phyloP scores from a whole-genome alignment of 495 filamentous ascomycete genomes.

The Cenococcum geophilum region DNA sequence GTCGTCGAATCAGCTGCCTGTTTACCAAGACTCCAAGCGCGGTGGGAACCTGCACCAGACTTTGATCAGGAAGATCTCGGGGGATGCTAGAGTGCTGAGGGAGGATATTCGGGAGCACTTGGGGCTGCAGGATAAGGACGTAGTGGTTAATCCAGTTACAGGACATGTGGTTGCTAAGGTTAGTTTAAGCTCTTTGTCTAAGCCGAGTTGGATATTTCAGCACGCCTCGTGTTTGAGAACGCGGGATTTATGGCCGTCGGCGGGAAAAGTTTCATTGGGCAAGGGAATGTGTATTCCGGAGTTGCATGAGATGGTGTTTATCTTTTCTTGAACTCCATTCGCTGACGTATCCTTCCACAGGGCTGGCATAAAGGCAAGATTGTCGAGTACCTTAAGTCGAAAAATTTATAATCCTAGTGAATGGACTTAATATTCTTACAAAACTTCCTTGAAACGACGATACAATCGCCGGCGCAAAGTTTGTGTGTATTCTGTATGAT shows the following conservation, averaged over 20 bases:
- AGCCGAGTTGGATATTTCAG: no score
- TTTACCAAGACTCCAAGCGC: constrained; percentile 70
- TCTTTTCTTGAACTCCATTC: no score
- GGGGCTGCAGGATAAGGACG: constrained; percentile 32
- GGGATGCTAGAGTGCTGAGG: constrained; percentile 42
- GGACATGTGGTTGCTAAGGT: constrained; percentile 35
- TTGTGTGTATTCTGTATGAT: no score
- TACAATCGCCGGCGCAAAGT: no score
- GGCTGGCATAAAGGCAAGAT: constrained; percentile 8
- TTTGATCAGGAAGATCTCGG: constrained; percentile 69
- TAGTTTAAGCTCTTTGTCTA: background rate
- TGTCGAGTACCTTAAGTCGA: constrained; percentile 7
- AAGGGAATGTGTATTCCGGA: no score
- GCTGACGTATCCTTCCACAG: constrained; percentile 1
- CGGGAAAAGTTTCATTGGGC: no score
- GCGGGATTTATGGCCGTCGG: no score
- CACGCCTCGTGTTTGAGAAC: no score
- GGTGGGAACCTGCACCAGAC: constrained; percentile 76
- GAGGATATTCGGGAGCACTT: constrained; percentile 37
- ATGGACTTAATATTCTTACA: no score
- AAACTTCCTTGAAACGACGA: no score
- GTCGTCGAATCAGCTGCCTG: constrained; percentile 60
- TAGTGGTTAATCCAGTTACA: constrained; percentile 38
- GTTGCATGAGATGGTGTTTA: background rate
- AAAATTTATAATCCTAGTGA: constrained; percentile 1